Percentiles rank a stretch among this genome's conserved stretches.
phyloP scores from a whole-genome alignment of 73 alveolate genomes.

The Durusdinium trenchii region DNA sequence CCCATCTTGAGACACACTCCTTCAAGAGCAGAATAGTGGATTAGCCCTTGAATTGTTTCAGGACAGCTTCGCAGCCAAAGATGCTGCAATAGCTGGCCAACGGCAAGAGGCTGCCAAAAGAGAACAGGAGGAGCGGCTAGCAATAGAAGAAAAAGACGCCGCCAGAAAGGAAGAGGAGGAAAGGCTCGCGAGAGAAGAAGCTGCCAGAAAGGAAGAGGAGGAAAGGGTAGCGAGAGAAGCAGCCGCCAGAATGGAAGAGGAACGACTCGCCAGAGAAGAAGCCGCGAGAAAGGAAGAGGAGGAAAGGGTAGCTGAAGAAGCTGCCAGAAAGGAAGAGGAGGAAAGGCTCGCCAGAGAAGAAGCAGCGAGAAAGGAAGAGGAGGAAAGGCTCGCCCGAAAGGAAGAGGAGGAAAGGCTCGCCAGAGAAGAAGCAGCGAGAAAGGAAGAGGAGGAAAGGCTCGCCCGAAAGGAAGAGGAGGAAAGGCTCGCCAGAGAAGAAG shows the following conservation, averaged over 20 bases:
- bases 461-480: slow-evolving; percentile 44
- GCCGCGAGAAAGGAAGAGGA: not conserved
- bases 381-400: slow-evolving; percentile 13
- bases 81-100: not conserved
- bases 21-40: not conserved
- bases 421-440: slow-evolving; percentile 11
- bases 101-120: not conserved
- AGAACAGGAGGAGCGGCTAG: not conserved
- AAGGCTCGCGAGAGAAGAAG: not conserved
- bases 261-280: not conserved
- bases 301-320: not conserved
- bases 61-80: not conserved
- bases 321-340: not conserved
- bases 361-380: not conserved
- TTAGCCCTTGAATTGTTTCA: not conserved
- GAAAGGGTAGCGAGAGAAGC: not conserved
- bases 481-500: slow-evolving; percentile 8
- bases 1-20: no score
- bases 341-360: not conserved
- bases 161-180: not conserved
- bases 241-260: not conserved
- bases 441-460: slow-evolving; percentile 15
- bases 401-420: slow-evolving; percentile 9
- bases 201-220: not conserved
- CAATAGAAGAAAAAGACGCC: not conserved